phyloP scores from a whole-genome alignment of 1,284 basidiomycete species.

The Apiotrichum sp. region DNA sequence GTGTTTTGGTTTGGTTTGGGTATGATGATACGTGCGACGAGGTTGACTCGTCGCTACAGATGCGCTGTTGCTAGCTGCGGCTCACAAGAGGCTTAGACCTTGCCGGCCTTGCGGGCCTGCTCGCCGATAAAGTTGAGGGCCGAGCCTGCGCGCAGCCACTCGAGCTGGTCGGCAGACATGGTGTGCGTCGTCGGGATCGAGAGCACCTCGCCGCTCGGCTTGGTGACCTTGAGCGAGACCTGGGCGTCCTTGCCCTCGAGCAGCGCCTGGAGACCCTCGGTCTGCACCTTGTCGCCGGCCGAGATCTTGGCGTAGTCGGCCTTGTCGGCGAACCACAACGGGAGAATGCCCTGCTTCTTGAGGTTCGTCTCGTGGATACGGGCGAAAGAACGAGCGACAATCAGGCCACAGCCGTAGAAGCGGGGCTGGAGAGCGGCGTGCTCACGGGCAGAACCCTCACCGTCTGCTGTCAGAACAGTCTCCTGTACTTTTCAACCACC shows the following conservation, averaged over 20 bases:
- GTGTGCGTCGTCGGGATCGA: slow-evolving; percentile 75
- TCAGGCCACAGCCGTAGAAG: slow-evolving; percentile 82
- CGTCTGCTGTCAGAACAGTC: slow-evolving; percentile 50
- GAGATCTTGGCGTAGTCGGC: slow-evolving; percentile 74
- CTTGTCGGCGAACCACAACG: slow-evolving; percentile 84
- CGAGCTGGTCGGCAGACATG: slow-evolving; percentile 78
- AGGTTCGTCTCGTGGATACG: slow-evolving; percentile 98
- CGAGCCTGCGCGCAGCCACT: slow-evolving; percentile 78
- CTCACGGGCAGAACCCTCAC: slow-evolving; percentile 80
- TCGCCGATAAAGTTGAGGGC: slow-evolving; percentile 64
- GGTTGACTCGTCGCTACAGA: no score
- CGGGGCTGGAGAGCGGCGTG: slow-evolving; percentile 96
- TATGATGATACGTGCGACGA: no score
- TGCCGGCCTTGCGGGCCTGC: slow-evolving; percentile 26
- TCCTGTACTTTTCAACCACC: background rate
- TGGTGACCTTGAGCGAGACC: slow-evolving; percentile 60
- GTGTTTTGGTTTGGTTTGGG: no score
- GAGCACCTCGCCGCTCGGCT: slow-evolving; percentile 57
- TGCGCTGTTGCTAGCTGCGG: no score
- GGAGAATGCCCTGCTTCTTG: slow-evolving; percentile 93
- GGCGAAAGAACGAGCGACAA: slow-evolving; percentile 87
- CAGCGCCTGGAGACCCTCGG: slow-evolving; percentile 55
- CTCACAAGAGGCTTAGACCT: background rate
- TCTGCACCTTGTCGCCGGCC: slow-evolving; percentile 65
- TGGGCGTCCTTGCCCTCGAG: slow-evolving; percentile 43